These are phyloP conservation scores for Bassia scoparia DNA, from an alignment of 148 eudicot genomes.

Conservation along the genomic window DNA sequence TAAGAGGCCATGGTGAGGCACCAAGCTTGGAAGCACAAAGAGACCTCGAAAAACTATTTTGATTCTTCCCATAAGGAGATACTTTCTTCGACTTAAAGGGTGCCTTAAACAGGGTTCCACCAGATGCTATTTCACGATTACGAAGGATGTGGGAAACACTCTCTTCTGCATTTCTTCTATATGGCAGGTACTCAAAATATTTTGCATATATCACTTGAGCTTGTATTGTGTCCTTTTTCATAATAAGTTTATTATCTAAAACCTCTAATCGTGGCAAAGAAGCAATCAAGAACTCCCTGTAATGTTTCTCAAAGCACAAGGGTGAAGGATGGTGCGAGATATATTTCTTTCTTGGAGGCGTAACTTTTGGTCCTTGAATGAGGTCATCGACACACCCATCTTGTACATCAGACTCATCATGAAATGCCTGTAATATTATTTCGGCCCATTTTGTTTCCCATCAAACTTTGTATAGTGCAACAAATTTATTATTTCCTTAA, in stretches of 20 bases:
- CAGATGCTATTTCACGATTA: conserved; percentile 53
- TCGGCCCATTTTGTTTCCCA: no score
- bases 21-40: conserved; percentile 70
- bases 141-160: conserved; percentile 47
- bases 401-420: conserved; percentile 25
- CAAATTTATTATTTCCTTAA: no score
- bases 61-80: conserved; percentile 34
- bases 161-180: conserved; percentile 42
- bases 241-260: conserved; percentile 68
- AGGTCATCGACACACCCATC: conserved; percentile 29
- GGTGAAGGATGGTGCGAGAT: conserved; percentile 76
- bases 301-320: conserved; percentile 76
- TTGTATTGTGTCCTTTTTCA: conserved; percentile 40
- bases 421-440: conserved; percentile 30
- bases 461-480: no score
- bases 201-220: conserved; percentile 42
- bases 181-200: conserved; percentile 64
- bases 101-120: conserved; percentile 19
- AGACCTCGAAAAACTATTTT: conserved; percentile 54
- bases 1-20: conserved; percentile 57
- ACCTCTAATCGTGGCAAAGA: conserved; percentile 56
- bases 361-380: conserved; percentile 11
- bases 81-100: conserved; percentile 25
- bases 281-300: conserved; percentile 73
- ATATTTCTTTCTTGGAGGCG: conserved; percentile 31